These are phyloP conservation scores for Datura wrightii DNA, from an alignment of 257 asterid species.

Conservation along the genomic window DNA sequence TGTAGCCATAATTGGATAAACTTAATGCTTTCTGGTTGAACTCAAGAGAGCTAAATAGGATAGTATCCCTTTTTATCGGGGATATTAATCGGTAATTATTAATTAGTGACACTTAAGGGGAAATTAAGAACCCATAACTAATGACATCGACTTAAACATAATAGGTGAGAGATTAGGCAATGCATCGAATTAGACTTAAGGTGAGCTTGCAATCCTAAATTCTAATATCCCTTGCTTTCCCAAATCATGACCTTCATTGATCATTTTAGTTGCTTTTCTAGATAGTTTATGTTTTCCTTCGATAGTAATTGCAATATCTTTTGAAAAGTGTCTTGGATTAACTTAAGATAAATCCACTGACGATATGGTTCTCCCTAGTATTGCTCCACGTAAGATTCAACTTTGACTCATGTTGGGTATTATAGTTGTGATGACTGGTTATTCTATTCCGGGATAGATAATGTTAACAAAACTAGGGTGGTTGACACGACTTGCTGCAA, in stretches of 20 bases:
- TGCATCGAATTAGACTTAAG: background rate
- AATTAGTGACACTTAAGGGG: background rate
- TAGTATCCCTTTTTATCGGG: background rate
- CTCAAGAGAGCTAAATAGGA: background rate
- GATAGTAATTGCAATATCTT: background rate
- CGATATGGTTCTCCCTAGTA: background rate
- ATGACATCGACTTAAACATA: background rate
- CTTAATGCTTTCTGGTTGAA: background rate
- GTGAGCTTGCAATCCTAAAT: slow-evolving; percentile 13
- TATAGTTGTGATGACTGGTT: slow-evolving; percentile 1
- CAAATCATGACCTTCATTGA: background rate
- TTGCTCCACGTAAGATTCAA: background rate
- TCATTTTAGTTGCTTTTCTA: background rate
- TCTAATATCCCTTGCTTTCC: background rate
- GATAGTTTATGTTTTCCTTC: background rate
- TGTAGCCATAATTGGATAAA: slow-evolving; percentile 6
- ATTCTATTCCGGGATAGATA: background rate
- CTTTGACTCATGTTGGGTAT: background rate
- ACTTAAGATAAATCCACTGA: background rate
- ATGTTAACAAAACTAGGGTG: slow-evolving; percentile 20
- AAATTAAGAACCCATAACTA: background rate
- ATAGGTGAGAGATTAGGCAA: slow-evolving; percentile 22
- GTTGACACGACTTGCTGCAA: too few species aligned
- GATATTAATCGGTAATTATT: background rate
- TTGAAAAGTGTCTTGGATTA: background rate